Conservation (phyloP, 2,329 filamentous ascomycete species). For the Cytospora chrysosperma region DNA sequence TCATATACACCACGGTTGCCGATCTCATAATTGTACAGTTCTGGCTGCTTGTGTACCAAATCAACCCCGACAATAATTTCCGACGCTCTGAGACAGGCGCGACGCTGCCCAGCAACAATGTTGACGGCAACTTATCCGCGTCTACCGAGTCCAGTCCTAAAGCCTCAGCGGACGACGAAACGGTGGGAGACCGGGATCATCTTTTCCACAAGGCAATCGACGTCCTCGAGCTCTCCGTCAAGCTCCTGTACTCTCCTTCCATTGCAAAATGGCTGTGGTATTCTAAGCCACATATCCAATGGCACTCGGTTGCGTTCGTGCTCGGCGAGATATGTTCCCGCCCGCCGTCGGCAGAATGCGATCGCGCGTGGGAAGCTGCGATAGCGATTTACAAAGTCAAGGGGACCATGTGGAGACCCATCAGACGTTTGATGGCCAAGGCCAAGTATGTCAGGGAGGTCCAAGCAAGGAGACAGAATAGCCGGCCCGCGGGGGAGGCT, state of each 20-base stretch:
- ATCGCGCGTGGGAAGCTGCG: conserved; percentile 50
- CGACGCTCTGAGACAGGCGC: neutral
- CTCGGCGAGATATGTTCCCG: conserved; percentile 47
- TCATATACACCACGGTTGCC: neutral
- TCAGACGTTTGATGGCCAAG: conserved; percentile 22
- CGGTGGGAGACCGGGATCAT: conserved; percentile 54
- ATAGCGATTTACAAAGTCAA: conserved; percentile 1
- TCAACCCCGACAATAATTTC: neutral
- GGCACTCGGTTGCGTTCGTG: conserved; percentile 51
- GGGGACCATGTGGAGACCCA: conserved; percentile 19
- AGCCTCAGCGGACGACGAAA: neutral
- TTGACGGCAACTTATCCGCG: too few relatives aligned
- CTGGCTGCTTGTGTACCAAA: conserved; percentile 16
- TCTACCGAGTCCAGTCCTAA: neutral
- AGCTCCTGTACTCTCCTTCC: conserved; percentile 63
- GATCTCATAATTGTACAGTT: conserved; percentile 16
- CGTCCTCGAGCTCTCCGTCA: conserved; percentile 63
- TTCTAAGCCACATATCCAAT: conserved; percentile 51
- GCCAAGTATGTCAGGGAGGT: conserved; percentile 21
- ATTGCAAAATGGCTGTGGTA: conserved; percentile 48
- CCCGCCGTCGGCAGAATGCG: conserved; percentile 49
- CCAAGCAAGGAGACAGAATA: neutral
- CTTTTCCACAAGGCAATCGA: conserved; percentile 72
- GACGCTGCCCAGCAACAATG: neutral
- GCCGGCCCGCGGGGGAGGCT: neutral